Evolutionary conservation across 352 stramenopile species (phyloP).

Genomic region (Pythium sukuiense): DNA sequence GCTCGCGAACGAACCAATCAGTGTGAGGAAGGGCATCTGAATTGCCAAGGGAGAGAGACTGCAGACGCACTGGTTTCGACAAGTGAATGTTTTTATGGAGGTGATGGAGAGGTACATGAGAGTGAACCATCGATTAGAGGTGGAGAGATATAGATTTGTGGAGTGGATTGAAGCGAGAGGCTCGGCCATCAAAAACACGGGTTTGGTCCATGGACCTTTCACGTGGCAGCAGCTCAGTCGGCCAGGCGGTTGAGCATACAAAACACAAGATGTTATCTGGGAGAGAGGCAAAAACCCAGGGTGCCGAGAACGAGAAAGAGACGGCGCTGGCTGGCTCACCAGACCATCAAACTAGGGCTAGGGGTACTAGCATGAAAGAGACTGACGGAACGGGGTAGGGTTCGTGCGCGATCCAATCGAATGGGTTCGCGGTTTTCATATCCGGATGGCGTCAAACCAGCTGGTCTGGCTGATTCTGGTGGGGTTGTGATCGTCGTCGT

Average conservation of each 20-base stretch:
- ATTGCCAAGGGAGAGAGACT: slow-evolving; percentile 22
- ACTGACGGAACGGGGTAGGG: slow-evolving; percentile 17
- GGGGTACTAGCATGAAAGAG: slow-evolving; percentile 20
- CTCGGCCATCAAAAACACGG: slow-evolving; percentile 18
- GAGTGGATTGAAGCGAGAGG: slow-evolving; percentile 27
- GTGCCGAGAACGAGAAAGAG: slow-evolving; percentile 20
- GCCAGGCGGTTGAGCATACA: slow-evolving; percentile 13
- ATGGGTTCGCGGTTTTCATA: neutral
- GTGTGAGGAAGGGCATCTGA: slow-evolving; percentile 13
- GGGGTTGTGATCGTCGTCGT: slow-evolving; percentile 24
- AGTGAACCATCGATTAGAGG: neutral
- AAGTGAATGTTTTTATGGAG: slow-evolving; percentile 8
- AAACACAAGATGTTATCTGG: slow-evolving; percentile 15
- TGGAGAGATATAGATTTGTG: neutral
- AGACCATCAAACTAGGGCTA: slow-evolving; percentile 24
- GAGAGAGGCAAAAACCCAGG: slow-evolving; percentile 12
- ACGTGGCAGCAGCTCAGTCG: slow-evolving; percentile 30
- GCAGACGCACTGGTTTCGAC: neutral
- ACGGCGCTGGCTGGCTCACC: slow-evolving; percentile 15
- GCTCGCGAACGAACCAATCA: slow-evolving; percentile 32
- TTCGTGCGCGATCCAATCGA: slow-evolving; percentile 12
- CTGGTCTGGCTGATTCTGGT: slow-evolving; percentile 20
- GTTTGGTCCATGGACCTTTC: slow-evolving; percentile 7
- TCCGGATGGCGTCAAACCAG: slow-evolving; percentile 27
- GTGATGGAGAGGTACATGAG: neutral